A percentile compares a stretch with the other conserved stretches of the same genome.
Conservation (phyloP, 139 green algal species). For the Mychonastes homosphaera region DNA sequence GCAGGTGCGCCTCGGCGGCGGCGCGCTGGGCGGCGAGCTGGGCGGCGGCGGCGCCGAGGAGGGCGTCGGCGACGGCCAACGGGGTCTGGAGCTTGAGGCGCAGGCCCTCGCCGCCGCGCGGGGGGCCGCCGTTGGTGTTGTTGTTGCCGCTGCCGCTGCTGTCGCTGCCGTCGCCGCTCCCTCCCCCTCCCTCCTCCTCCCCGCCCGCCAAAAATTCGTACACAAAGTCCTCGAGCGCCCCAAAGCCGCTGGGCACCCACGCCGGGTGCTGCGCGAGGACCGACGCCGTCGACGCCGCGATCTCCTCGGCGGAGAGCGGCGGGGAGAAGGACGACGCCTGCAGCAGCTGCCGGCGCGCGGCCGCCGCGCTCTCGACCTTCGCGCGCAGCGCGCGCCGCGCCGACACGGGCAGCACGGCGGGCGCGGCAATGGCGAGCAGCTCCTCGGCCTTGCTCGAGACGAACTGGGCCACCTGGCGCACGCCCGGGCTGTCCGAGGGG, state of each 20-base stretch:
- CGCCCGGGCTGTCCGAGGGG: too few relatives aligned
- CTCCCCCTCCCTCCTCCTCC: background rate
- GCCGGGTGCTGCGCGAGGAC: conserved; percentile 13
- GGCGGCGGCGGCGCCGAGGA: conserved; percentile 52
- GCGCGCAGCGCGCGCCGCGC: conserved; percentile 26
- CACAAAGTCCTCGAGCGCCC: conserved; percentile 60
- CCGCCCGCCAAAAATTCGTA: conserved; percentile 66
- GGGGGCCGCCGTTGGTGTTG: background rate
- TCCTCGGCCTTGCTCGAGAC: conserved; percentile 1
- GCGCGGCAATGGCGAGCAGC: conserved; percentile 21
- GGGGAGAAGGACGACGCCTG: too few relatives aligned
- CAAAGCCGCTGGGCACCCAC: conserved; percentile 46
- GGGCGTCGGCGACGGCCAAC: conserved; percentile 71
- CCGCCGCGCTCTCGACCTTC: conserved; percentile 22
- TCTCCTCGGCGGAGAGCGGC: too few relatives aligned
- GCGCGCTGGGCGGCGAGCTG: conserved; percentile 40
- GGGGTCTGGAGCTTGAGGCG: conserved; percentile 91
- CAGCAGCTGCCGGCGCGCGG: conserved; percentile 18
- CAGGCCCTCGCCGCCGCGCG: conserved; percentile 54
- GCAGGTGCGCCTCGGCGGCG: conserved; percentile 26
- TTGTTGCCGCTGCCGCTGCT: background rate
- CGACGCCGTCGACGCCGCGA: too few relatives aligned
- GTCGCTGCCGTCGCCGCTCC: conserved; percentile 4
- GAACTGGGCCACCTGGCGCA: too few relatives aligned
- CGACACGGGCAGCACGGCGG: conserved; percentile 29